A percentile compares a stretch with the other conserved stretches of the same genome.
Conservation (phyloP, 352 stramenopile genomes). For the Blastocystis sp. region DNA sequence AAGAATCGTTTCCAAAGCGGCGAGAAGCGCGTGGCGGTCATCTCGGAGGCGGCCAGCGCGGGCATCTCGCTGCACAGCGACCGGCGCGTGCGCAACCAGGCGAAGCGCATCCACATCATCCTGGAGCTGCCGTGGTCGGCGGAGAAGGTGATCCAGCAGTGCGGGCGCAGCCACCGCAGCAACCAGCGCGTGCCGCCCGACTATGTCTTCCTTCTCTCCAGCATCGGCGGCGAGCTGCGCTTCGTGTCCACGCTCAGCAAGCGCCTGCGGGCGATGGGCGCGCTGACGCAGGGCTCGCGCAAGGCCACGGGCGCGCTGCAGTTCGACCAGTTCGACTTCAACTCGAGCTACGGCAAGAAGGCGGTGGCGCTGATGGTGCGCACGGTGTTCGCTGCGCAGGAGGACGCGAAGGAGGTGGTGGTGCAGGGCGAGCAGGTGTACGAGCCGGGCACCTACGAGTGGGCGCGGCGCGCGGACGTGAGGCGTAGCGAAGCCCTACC, state of each 20-base stretch:
- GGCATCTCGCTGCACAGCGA: constrained; percentile 79
- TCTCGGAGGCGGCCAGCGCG: constrained; percentile 79
- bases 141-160: constrained; percentile 73
- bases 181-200: constrained; percentile 61
- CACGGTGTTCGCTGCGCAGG: not conserved
- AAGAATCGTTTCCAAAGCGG: constrained; percentile 76
- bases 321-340: constrained; percentile 58
- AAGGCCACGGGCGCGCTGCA: constrained; percentile 57
- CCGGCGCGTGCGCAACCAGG: constrained; percentile 68
- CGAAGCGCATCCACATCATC: constrained; percentile 79
- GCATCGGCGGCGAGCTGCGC: constrained; percentile 41
- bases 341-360: constrained; percentile 27
- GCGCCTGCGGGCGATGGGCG: constrained; percentile 44
- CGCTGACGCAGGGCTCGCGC: constrained; percentile 44
- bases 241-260: constrained; percentile 50
- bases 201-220: constrained; percentile 58
- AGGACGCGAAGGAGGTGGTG: not conserved
- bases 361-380: constrained; percentile 10
- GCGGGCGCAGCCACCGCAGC: constrained; percentile 36
- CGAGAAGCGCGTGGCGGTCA: constrained; percentile 79
- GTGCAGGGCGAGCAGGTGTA: not conserved
- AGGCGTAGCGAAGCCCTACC: not conserved
- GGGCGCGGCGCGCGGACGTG: not conserved
- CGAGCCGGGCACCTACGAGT: constrained; percentile 11
- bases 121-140: constrained; percentile 77